A percentile compares a stretch with the other conserved stretches of the same genome.
Evolutionary conservation across 106 monocot species (phyloP).

Genomic region (Cymbidium sinense): DNA sequence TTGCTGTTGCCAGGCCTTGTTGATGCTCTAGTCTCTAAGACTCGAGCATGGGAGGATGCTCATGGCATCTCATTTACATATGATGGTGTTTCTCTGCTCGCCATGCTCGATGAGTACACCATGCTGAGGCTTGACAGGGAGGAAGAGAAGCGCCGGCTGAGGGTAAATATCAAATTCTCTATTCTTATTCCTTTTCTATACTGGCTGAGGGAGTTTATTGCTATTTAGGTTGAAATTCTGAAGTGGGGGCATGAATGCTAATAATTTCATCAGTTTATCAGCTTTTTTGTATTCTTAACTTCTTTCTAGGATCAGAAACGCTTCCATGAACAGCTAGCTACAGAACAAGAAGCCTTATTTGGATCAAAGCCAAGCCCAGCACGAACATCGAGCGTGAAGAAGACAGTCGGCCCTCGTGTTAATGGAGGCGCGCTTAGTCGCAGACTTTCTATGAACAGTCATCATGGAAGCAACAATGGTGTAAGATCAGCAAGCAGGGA

Average conservation of each 20-base stretch:
- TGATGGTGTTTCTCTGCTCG: conserved; percentile 40
- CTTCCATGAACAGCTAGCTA: conserved; percentile 1
- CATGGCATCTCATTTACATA: conserved; percentile 45
- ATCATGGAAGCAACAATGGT: conserved; percentile 31
- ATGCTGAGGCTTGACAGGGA: conserved; percentile 2
- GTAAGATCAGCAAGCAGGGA: conserved; percentile 47
- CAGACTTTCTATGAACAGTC: conserved; percentile 32
- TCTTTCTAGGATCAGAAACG: conserved; percentile 8
- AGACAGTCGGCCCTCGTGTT: conserved; percentile 42
- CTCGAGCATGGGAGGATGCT: conserved; percentile 54
- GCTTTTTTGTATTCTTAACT: neutral
- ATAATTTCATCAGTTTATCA: too few species aligned
- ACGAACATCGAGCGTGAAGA: conserved; percentile 51
- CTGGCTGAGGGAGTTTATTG: too few species aligned
- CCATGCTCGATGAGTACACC: conserved; percentile 6
- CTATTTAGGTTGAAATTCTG: too few species aligned
- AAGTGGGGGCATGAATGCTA: neutral
- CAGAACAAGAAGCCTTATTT: conserved; percentile 13
- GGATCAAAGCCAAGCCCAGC: conserved; percentile 14
- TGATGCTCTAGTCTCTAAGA: conserved; percentile 43
- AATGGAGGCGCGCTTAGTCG: conserved; percentile 55
- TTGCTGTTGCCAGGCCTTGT: conserved; percentile 36
- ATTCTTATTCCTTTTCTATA: too few species aligned
- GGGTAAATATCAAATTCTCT: conserved; percentile 1
- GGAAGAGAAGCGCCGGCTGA: neutral